Base-by-base conservation (phyloP, 2,329 filamentous ascomycete species). In the Aspergillus ibericus region DNA sequence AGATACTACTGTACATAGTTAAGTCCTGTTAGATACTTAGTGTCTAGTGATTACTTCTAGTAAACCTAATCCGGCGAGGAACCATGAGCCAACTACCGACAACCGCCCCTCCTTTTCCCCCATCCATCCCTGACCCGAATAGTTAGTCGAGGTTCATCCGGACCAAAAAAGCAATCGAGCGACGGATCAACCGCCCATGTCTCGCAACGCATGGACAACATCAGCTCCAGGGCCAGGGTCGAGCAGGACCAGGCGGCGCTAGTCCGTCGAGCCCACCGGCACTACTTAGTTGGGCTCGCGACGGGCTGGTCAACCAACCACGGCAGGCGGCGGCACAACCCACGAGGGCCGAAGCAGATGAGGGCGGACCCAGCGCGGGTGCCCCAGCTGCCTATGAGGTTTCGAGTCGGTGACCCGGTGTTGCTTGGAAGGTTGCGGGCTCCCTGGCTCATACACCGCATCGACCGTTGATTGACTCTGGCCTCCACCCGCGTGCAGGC, bases 271-370 rank as follows among this genome's bases (percentile, higher is more conserved):
- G 51, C 52, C 29, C 25, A 5, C 49, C 16, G 20, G 59, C 22
- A 29, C 44, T 62, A 62, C 58, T 55, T 22, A 62, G 60, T 55
- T 22, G 32, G 46, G 18, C 46, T 54, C 54, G 50, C 56, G 44
- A 50, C 32, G 44, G 50, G 20, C 38, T 42, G 51, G 42, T 56
- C 53, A 53, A 56, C 62, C 63, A 65, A 63, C 61, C 63, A 65
- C 46, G 55, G 51, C 15, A 20, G 22, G 27, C 51, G 18, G 9
- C 18, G 38, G 29, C 29, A 9, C 29, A 56, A 51, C 56, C 58
- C 59, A 62, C 59, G 59, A 62, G 57, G 34, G 35, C 38, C 51
- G 40, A 48, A 53, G 52, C 27, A n/a, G 20, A n/a, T 38, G 5
- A 48, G 54, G 35, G 51, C 29, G 51, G 56, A 53, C 36, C 53